Evolutionary conservation across 345 rosid species (phyloP).

Genomic region (Citrus australasica): DNA sequence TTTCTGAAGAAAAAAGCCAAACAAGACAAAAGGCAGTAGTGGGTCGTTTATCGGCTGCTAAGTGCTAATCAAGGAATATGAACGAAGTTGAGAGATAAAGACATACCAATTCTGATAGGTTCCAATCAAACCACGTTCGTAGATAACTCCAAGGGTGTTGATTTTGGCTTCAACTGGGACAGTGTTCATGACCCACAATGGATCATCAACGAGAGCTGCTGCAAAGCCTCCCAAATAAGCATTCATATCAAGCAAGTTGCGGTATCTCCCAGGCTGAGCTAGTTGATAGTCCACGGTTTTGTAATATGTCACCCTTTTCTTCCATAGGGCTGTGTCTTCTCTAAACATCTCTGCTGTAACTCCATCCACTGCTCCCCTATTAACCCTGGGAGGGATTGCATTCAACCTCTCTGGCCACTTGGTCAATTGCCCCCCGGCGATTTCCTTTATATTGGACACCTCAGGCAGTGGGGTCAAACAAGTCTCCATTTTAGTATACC

Average conservation of each 20-base stretch:
- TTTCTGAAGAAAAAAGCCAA: background rate
- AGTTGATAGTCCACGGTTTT: constrained; percentile 62
- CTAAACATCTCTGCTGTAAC: constrained; percentile 45
- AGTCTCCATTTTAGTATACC: constrained; percentile 83
- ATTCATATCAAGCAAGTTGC: constrained; percentile 92
- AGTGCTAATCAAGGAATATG: background rate
- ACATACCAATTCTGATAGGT: constrained; percentile 88
- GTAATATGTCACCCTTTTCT: constrained; percentile 62
- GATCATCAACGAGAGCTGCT: constrained; percentile 68
- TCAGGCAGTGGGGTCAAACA: constrained; percentile 85
- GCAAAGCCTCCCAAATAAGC: constrained; percentile 81
- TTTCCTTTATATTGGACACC: constrained; percentile 48
- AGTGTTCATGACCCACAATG: constrained; percentile 83
- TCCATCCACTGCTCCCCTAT: constrained; percentile 48
- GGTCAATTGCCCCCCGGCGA: constrained; percentile 64
- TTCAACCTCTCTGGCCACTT: constrained; percentile 84
- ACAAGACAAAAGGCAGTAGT: background rate
- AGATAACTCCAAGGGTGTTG: constrained; percentile 78
- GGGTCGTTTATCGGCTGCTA: constrained; percentile 3
- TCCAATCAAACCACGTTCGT: constrained; percentile 87
- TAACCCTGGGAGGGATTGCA: constrained; percentile 77
- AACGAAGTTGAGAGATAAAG: background rate
- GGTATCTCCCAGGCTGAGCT: constrained; percentile 65
- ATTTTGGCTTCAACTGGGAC: constrained; percentile 61
- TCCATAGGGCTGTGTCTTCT: constrained; percentile 67